A percentile compares a stretch with the other conserved stretches of the same genome.
phyloP scores from a whole-genome alignment of 2,329 filamentous ascomycete species.

The Fusarium sp. region DNA sequence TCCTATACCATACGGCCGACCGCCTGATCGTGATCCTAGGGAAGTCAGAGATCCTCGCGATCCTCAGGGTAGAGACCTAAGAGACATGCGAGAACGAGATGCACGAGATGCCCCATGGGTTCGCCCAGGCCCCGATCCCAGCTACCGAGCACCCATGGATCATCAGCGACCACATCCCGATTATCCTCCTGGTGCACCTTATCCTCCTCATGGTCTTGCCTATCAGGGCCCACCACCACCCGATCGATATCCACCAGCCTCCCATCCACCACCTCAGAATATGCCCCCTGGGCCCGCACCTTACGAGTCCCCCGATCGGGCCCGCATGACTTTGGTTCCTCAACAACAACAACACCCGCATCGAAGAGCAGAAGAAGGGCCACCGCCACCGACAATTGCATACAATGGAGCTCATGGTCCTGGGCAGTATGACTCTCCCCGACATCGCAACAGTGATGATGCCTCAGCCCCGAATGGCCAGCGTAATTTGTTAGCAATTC shows the following conservation, averaged over 20 bases:
- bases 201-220: constrained; percentile 49
- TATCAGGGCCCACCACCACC: constrained; percentile 52
- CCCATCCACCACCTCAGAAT: constrained; percentile 52
- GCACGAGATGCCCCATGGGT: constrained; percentile 54
- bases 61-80: constrained; percentile 53
- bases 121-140: constrained; percentile 51
- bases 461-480: constrained; percentile 67
- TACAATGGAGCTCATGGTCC: constrained; percentile 61
- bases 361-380: constrained; percentile 63
- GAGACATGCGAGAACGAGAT: constrained; percentile 55
- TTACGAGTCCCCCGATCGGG: constrained; percentile 67
- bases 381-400: constrained; percentile 64
- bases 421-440: constrained; percentile 58
- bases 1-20: constrained; percentile 61
- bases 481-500: constrained; percentile 80
- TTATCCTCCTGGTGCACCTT: constrained; percentile 60
- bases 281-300: constrained; percentile 49
- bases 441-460: constrained; percentile 60
- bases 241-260: constrained; percentile 54
- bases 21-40: constrained; percentile 58
- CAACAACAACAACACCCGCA: constrained; percentile 57
- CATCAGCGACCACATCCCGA: constrained; percentile 62
- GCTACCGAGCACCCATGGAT: constrained; percentile 55
- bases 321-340: constrained; percentile 57
- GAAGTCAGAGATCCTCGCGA: constrained; percentile 58